These are phyloP conservation scores for Bombardia bombarda DNA, from an alignment of 495 filamentous ascomycete species.

Conservation along the genomic window DNA sequence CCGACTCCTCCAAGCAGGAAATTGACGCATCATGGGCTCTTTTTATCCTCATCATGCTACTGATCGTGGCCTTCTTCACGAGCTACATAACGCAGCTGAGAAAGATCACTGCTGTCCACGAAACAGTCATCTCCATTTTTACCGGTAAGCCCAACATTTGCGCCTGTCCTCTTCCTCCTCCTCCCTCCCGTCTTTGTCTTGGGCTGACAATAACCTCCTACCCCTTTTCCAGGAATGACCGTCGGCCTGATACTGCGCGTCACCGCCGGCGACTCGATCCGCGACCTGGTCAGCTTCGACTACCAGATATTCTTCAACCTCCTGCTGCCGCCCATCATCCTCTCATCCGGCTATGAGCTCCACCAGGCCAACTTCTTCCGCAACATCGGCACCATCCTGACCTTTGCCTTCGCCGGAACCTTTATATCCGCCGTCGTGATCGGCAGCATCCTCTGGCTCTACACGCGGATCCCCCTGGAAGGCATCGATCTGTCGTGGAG, in stretches of 20 bases:
- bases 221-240: constrained; percentile 66
- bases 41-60: constrained; percentile 87
- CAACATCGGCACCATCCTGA: constrained; percentile 94
- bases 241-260: constrained; percentile 85
- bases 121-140: constrained; percentile 97
- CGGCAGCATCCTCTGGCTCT: constrained; percentile 77
- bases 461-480: constrained; percentile 79
- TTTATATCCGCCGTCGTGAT: constrained; percentile 95
- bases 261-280: constrained; percentile 68
- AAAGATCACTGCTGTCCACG: constrained; percentile 94
- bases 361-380: constrained; percentile 99
- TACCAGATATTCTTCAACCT: constrained; percentile 99
- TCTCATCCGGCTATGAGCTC: constrained; percentile 93
- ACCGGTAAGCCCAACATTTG: constrained; percentile 53
- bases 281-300: constrained; percentile 85
- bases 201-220: constrained; percentile 4
- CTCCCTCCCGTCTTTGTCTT: not conserved
- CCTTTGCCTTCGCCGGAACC: constrained; percentile 96
- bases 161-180: not conserved
- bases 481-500: constrained; percentile 80
- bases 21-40: constrained; percentile 92
- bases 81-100: constrained; percentile 93
- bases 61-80: constrained; percentile 90
- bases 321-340: constrained; percentile 91
- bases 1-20: constrained; percentile 62